These are phyloP conservation scores for Boletus sp. DNA, from an alignment of 1,284 basidiomycete species.

Conservation along the genomic window DNA sequence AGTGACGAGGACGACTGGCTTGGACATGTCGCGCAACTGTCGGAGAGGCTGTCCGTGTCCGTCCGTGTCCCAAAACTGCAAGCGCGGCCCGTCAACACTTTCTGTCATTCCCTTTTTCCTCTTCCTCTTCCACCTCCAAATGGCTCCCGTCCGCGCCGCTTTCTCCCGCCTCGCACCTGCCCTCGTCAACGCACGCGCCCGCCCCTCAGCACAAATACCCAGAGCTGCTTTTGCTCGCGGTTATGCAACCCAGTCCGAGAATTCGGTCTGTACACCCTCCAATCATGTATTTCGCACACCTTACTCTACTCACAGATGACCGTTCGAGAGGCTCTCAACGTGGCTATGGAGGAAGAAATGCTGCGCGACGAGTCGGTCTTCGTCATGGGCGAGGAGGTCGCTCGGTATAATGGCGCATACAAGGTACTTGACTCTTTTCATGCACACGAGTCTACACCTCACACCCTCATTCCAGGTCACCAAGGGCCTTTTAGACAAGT, in stretches of 20 bases:
- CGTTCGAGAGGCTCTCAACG: conserved; percentile 95
- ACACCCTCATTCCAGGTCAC: conserved; percentile 61
- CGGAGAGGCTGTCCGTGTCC: conserved; percentile 22
- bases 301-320: conserved; percentile 68
- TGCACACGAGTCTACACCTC: conserved; percentile 4
- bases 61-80: conserved; percentile 31
- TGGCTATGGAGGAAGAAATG: conserved; percentile 99
- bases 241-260: conserved; percentile 62
- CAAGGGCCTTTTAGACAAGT: conserved; percentile 98
- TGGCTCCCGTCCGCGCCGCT: conserved; percentile 62
- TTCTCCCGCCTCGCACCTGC: conserved; percentile 62
- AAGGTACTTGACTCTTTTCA: conserved; percentile 57
- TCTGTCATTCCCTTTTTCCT: conserved; percentile 19
- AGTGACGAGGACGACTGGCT: conserved; percentile 63
- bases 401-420: conserved; percentile 99
- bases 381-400: conserved; percentile 97
- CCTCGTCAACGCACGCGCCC: conserved; percentile 43
- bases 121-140: conserved; percentile 27
- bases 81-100: conserved; percentile 5
- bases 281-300: conserved; percentile 1
- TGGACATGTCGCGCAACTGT: conserved; percentile 27
- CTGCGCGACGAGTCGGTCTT: conserved; percentile 92
- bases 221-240: conserved; percentile 46
- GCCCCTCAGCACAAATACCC: conserved; percentile 38
- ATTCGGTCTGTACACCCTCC: conserved; percentile 43